Evolutionary conservation across 148 eudicot genomes (phyloP).

Genomic region (Cornus suecica): DNA sequence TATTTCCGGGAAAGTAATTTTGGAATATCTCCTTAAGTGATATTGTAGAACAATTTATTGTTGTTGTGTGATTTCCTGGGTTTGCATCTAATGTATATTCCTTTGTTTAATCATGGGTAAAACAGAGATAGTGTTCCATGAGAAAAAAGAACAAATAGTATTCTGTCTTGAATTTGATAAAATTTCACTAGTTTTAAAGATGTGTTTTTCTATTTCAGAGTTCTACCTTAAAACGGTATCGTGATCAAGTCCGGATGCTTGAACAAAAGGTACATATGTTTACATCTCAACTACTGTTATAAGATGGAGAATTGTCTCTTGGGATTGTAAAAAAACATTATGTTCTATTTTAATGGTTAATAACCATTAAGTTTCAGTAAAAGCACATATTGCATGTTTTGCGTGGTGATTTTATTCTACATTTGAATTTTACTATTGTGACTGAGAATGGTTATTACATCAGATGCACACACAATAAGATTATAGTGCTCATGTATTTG

Average conservation of each 20-base stretch:
- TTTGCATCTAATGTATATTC: background rate
- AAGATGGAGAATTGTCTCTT: background rate
- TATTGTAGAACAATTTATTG: background rate
- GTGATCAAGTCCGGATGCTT: conserved; percentile 62
- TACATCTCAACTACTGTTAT: background rate
- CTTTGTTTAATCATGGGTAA: background rate
- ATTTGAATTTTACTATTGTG: background rate
- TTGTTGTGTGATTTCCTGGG: background rate
- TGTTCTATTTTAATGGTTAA: too few relatives aligned
- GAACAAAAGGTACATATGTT: conserved; percentile 60
- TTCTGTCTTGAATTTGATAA: background rate
- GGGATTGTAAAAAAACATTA: background rate
- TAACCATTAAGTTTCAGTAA: background rate
- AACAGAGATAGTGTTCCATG: background rate
- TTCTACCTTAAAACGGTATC: conserved; percentile 65
- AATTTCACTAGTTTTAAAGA: background rate
- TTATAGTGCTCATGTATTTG: background rate
- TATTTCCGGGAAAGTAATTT: background rate
- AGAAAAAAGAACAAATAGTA: background rate
- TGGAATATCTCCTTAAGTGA: background rate
- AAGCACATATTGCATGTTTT: background rate
- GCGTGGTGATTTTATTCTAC: background rate
- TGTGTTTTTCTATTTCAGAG: conserved; percentile 45
- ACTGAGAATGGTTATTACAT: background rate
- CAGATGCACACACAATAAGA: background rate